Evolutionary conservation across 2,329 filamentous ascomycete genomes (phyloP).

Genomic region (Periconia sp.): DNA sequence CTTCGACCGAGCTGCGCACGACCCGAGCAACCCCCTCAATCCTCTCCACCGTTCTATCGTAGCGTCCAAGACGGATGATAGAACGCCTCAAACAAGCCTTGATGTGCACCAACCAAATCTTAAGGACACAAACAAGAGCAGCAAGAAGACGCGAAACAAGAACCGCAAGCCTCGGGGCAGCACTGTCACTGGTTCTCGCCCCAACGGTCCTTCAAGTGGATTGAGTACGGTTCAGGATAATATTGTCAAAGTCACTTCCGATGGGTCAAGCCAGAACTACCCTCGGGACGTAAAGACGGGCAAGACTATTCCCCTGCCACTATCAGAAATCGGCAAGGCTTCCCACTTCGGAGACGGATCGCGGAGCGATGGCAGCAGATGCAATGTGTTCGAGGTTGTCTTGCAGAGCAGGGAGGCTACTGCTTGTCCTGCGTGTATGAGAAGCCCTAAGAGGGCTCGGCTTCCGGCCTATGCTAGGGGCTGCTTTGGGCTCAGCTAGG

Average conservation of each 20-base stretch:
- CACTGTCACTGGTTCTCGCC: no score
- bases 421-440: slow-evolving; percentile 29
- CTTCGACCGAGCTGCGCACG: slow-evolving; percentile 27
- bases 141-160: no score
- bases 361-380: slow-evolving; percentile 16
- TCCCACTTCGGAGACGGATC: slow-evolving; percentile 20
- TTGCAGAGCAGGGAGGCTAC: slow-evolving; percentile 28
- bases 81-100: not conserved
- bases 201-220: no score
- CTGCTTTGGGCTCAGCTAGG: slow-evolving; percentile 31
- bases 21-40: slow-evolving; percentile 25
- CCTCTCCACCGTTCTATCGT: slow-evolving; percentile 29
- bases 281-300: slow-evolving; percentile 19
- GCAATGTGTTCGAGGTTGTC: slow-evolving; percentile 33
- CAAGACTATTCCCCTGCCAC: slow-evolving; percentile 17
- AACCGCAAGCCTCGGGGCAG: no score
- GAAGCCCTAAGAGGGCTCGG: slow-evolving; percentile 24
- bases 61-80: slow-evolving; percentile 8
- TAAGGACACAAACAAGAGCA: no score
- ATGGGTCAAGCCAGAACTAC: no score
- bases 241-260: no score
- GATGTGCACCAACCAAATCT: no score
- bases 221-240: no score
- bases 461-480: slow-evolving; percentile 30
- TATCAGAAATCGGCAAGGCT: slow-evolving; percentile 26